Evolutionary conservation across 129 eudicot species (phyloP).

Genomic region (Logfia minima): DNA sequence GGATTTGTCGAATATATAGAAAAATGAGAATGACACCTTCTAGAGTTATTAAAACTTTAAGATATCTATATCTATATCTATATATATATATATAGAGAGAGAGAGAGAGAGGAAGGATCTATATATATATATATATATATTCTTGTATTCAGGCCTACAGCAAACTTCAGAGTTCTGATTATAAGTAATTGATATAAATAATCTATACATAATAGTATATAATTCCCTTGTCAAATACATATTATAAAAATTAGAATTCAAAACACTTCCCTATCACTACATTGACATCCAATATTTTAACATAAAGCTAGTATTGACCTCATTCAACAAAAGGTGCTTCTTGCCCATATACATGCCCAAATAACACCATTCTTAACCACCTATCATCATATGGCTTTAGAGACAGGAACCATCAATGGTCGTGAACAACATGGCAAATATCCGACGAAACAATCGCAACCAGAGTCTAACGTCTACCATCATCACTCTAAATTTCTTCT

Average conservation of each 20-base stretch:
- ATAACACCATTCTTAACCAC: conserved; percentile 6
- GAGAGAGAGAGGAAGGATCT: too few species aligned
- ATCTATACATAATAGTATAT: too few species aligned
- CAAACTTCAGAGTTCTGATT: too few species aligned
- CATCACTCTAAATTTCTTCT: conserved; percentile 1
- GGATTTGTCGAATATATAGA: too few species aligned
- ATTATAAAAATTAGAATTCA: too few species aligned
- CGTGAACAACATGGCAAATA: conserved; percentile 5
- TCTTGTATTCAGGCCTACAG: too few species aligned
- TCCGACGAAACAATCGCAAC: conserved; percentile 1
- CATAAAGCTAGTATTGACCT: neutral
- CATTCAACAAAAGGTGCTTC: neutral
- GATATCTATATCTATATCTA: too few species aligned
- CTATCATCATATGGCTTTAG: conserved; percentile 19
- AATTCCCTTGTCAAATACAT: neutral
- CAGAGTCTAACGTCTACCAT: conserved; percentile 25
- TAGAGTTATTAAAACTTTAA: too few species aligned
- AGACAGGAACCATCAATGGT: conserved; percentile 15
- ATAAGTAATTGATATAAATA: too few species aligned
- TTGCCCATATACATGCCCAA: neutral
- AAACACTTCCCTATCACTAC: conserved; percentile 15
- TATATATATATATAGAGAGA: too few species aligned
- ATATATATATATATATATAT: too few species aligned
- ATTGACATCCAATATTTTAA: conserved; percentile 4
- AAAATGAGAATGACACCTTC: too few species aligned